Evolutionary conservation across 2,329 filamentous ascomycete species (phyloP).

Genomic region (Botrytis tulipae): DNA sequence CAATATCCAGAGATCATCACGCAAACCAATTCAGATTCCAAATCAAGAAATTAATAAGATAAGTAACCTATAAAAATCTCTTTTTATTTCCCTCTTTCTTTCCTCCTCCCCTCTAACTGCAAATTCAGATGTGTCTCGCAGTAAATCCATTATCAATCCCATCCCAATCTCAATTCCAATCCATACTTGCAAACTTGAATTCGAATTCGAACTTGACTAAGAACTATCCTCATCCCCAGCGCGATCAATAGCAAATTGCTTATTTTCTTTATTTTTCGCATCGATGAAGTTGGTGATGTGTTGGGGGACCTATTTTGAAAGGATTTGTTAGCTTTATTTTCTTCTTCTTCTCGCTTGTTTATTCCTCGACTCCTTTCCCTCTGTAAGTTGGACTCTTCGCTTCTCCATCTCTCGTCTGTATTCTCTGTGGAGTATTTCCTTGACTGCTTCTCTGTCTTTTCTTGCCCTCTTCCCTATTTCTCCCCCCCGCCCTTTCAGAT

Average conservation of each 20-base stretch:
- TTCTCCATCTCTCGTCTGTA: too few species aligned
- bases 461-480: slow-evolving; percentile 36
- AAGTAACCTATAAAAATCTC: not conserved
- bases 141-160: not conserved
- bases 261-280: slow-evolving; percentile 47
- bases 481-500: too few species aligned
- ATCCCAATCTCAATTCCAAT: not conserved
- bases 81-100: too few species aligned
- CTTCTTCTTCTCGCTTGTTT: not conserved
- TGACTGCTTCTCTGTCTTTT: not conserved
- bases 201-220: too few species aligned
- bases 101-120: too few species aligned
- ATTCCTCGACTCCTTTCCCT: not conserved
- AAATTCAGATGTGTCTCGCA: not conserved
- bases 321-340: not conserved
- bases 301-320: slow-evolving; percentile 34
- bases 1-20: not conserved
- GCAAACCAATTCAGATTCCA: not conserved
- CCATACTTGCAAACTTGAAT: too few species aligned
- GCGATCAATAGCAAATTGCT: slow-evolving; percentile 41
- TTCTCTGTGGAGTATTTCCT: too few species aligned
- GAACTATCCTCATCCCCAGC: not conserved
- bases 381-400: too few species aligned
- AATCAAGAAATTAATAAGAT: not conserved
- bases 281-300: slow-evolving; percentile 54